phyloP scores from a whole-genome alignment of 2,329 filamentous ascomycete genomes.

The Aspergillus novofumigatus region DNA sequence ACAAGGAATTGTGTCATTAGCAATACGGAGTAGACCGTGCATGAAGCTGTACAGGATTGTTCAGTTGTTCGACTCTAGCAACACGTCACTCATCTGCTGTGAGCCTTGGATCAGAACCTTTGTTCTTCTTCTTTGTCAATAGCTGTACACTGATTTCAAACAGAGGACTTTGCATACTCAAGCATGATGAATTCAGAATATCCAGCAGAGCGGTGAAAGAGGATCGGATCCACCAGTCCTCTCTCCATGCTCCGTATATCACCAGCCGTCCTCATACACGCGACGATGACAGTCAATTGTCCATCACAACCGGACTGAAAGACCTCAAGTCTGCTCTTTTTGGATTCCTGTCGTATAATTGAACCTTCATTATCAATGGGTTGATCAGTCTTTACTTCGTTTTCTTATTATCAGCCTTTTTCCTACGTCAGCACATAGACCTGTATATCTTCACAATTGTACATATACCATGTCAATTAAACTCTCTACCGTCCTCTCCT shows the following conservation, averaged over 20 bases:
- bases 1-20: neutral
- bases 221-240: neutral
- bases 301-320: neutral
- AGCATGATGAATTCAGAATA: neutral
- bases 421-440: neutral
- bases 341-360: neutral
- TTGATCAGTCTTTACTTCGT: neutral
- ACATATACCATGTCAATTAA: slow-evolving; percentile 8
- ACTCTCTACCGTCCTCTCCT: slow-evolving; percentile 29
- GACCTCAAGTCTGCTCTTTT: neutral
- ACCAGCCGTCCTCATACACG: neutral
- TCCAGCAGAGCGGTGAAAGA: neutral
- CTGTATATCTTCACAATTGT: neutral
- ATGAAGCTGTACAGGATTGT: neutral
- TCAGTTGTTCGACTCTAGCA: neutral
- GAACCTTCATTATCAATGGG: neutral
- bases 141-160: neutral
- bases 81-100: neutral
- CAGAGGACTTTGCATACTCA: neutral
- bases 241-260: neutral
- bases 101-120: neutral
- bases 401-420: neutral
- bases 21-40: neutral
- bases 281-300: neutral
- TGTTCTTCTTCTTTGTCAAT: neutral